Base-by-base conservation (phyloP, 2,329 filamentous ascomycete species). In the Hypoxylon sp. region DNA sequence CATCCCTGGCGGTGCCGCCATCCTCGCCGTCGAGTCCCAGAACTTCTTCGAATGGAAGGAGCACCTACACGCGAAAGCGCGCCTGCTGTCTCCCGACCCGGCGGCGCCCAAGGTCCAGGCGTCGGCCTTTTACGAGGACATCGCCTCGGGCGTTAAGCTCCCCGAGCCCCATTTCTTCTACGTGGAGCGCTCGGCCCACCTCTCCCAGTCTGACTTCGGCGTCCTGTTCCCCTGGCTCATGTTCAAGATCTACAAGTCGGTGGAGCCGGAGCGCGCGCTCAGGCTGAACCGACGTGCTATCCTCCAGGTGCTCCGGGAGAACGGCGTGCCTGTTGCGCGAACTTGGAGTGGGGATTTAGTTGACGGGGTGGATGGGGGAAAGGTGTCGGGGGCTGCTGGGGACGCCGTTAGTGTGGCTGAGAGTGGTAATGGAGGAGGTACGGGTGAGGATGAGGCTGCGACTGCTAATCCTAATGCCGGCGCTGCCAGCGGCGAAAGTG, bases 131-230 rank as follows among this genome's bases (percentile, higher is more conserved):
- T 77, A 83, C 64, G 54, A 62, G 50, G 38, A 42, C 54, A 3
- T 44, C 48, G n/a, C 79, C 80, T 57, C 82, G 81, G 7, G 75
- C 80, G 46, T 73, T 70, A 64, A 51, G 28, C 76, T 85, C 12
- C 71, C 79, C 0, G 81, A 83, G 59, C 89, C 92, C 3, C 85
- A 89, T 70, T 87, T 95, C 73, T 96, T 92, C 80, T 95, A 92
- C 76, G 89, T 92, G 2, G 76, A 83, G 12, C 82, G 85, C 45
- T 91, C 89, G n/a, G 92, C 93, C 0, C 93, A 97, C 75, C 84
- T 96, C 24, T 92, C 86, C 61, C 93, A 96, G 78, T 91, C 88
- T 18, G 93, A 97, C 74, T 96, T 96, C 71, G 93, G 91, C 33
- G 80, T 96, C 22, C 79, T 97, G 20, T 96, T 96, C 74, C 92